Evolutionary conservation across 225 moss, liverwort and hornwort genomes (phyloP), one percentile per base, ranked within the genome.

Genomic region (Rhytidiadelphus loreus): DNA sequence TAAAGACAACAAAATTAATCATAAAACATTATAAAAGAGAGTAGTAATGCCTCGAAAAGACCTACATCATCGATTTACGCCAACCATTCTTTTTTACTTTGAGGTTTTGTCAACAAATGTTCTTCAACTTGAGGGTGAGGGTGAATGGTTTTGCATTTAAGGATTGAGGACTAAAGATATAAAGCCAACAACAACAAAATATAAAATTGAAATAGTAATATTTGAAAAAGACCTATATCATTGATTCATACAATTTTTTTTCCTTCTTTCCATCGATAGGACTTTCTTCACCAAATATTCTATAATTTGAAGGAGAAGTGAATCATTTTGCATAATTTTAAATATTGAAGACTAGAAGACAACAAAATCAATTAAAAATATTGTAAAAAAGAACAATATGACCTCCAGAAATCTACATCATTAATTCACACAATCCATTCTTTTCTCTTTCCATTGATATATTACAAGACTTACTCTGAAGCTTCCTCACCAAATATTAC

Each of bases 181-280:
- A n/a, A 78, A 17, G 1, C 2, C n/a, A 57, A 37, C 1, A 10
- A 56, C 16, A 78, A n/a, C 24, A 77, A 25, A 7, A 18, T 1
- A 56, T 10, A 6, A 37, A 24, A 56, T 25, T 16, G 6, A 56
- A n/a, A 0, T 41, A 41, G 2, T 30, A 30, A 21, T 14, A 80
- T 2, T 4, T 80, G 2, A 0, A 29, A 12, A 59, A 29, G 21
- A 29, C 41, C 0, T 59, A 1, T 1, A n/a, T n/a, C 0, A 0
- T 26, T 25, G 7, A 78, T 56, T 11, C 4, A n/a, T 17, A 4
- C 11, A n/a, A 9, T 77, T 53, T 2, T 10, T 41, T 19, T 41
- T n/a, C n/a, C n/a, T 1, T 26, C 39, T 80, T 59, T 21, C 59
- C 19, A 41, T 28, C 3, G 0, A 30, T 43, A 21, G 7, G n/a